Conservation (phyloP, 768 basidiomycete genomes). For the Candolleomyces aberdarensis region DNA sequence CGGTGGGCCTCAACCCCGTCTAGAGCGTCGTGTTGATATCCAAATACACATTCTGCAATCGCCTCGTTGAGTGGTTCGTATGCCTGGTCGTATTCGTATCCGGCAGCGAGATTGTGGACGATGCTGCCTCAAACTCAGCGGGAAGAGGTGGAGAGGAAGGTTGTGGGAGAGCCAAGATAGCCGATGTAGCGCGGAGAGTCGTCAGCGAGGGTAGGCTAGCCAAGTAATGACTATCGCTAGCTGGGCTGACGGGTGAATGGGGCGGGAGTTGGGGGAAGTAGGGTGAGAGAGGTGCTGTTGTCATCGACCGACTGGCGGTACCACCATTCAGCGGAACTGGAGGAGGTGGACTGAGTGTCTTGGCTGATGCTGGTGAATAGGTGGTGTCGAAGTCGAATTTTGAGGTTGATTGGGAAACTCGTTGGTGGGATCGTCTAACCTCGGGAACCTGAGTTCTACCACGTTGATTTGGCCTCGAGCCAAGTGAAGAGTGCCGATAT, state of each 20-base stretch:
- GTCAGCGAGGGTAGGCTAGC: conserved; percentile 35
- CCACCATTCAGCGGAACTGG: neutral
- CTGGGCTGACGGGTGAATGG: conserved; percentile 7
- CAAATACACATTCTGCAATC: conserved; percentile 31
- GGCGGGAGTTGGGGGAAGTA: conserved; percentile 13
- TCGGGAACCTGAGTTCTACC: conserved; percentile 35
- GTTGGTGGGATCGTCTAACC: conserved; percentile 27
- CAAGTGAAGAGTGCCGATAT: conserved; percentile 33
- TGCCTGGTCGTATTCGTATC: conserved; percentile 1
- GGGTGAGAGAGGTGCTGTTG: conserved; percentile 4
- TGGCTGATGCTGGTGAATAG: neutral
- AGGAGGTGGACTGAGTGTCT: neutral
- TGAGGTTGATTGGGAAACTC: neutral
- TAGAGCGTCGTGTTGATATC: conserved; percentile 44
- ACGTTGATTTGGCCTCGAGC: conserved; percentile 44
- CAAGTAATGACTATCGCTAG: conserved; percentile 16
- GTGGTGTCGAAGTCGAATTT: neutral
- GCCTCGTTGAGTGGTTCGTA: conserved; percentile 11
- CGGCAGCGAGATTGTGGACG: neutral
- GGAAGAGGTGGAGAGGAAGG: neutral
- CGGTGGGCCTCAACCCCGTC: conserved; percentile 40
- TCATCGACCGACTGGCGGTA: neutral
- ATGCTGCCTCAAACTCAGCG: neutral
- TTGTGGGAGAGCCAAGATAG: conserved; percentile 25
- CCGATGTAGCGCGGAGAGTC: conserved; percentile 35